phyloP scores from a whole-genome alignment of 2,329 filamentous ascomycete genomes.

The Colletotrichum salicis region DNA sequence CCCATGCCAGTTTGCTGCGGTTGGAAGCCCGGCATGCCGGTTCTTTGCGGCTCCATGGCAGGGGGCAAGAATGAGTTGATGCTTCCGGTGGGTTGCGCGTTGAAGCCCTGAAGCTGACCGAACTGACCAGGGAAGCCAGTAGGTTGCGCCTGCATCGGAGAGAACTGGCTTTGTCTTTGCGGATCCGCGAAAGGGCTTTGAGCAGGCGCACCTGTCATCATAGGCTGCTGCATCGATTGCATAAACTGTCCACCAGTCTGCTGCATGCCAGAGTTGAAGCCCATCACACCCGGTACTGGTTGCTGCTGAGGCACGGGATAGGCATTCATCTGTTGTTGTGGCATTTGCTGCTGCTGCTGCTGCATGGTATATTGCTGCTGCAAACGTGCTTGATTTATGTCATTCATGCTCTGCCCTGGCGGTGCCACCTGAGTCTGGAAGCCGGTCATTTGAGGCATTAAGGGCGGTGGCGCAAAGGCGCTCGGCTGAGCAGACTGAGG shows the following conservation, averaged over 20 bases:
- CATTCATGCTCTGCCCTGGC: conserved; percentile 80
- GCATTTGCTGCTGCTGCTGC: conserved; percentile 51
- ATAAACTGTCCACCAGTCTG: conserved; percentile 49
- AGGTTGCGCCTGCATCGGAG: conserved; percentile 67
- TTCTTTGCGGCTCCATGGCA: conserved; percentile 69
- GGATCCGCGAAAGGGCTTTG: conserved; percentile 55
- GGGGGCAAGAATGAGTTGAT: conserved; percentile 70
- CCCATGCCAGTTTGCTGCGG: conserved; percentile 62
- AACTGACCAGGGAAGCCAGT: conserved; percentile 68
- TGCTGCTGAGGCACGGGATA: conserved; percentile 46
- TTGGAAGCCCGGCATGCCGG: conserved; percentile 60
- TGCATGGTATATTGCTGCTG: conserved; percentile 69
- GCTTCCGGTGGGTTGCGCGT: conserved; percentile 52
- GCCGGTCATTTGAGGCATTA: conserved; percentile 89
- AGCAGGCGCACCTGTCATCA: conserved; percentile 57
- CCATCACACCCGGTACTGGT: conserved; percentile 47
- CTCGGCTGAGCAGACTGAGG: conserved; percentile 83
- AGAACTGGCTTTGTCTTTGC: conserved; percentile 52
- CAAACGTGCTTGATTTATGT: conserved; percentile 74
- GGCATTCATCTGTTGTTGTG: conserved; percentile 52
- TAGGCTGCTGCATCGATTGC: conserved; percentile 63
- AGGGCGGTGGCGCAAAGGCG: conserved; percentile 76
- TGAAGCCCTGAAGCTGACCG: conserved; percentile 61
- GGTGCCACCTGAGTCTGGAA: conserved; percentile 71
- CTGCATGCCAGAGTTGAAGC: conserved; percentile 48